Evolutionary conservation across 2,329 filamentous ascomycete species (phyloP).

Genomic region (Fusarium mexicanum): DNA sequence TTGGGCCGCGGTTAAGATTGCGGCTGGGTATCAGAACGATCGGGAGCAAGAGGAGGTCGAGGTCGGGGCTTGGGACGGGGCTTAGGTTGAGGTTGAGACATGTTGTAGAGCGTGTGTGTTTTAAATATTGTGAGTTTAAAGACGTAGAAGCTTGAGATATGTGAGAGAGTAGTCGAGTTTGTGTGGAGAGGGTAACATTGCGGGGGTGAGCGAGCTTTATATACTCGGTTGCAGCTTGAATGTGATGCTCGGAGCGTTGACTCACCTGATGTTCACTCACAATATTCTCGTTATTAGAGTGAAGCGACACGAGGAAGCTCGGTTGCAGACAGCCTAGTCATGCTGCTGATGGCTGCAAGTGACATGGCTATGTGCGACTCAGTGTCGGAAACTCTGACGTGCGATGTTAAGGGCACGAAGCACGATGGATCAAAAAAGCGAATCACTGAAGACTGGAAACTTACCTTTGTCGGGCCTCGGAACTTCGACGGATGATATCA

Average conservation of each 20-base stretch:
- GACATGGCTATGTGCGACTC: fast-evolving
- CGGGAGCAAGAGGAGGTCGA: background rate
- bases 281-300: fast-evolving
- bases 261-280: background rate
- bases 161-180: fast-evolving
- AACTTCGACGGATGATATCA: background rate
- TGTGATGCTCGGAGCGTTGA: no score
- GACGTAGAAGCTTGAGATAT: fast-evolving
- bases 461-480: fast-evolving
- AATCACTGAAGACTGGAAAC: fast-evolving
- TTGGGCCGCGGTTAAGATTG: background rate
- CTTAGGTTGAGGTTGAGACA: background rate
- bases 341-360: background rate
- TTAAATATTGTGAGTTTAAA: fast-evolving
- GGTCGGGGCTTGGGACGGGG: background rate
- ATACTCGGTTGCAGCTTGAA: background rate
- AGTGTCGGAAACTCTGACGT: background rate
- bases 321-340: fast-evolving
- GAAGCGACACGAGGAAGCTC: no score
- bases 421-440: background rate
- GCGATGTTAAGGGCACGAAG: fast-evolving
- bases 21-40: background rate
- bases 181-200: no score
- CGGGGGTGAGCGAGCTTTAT: background rate
- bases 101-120: background rate